phyloP scores from a whole-genome alignment of 192 early-diverging fungal species.

The Obelidium mucronatum region DNA sequence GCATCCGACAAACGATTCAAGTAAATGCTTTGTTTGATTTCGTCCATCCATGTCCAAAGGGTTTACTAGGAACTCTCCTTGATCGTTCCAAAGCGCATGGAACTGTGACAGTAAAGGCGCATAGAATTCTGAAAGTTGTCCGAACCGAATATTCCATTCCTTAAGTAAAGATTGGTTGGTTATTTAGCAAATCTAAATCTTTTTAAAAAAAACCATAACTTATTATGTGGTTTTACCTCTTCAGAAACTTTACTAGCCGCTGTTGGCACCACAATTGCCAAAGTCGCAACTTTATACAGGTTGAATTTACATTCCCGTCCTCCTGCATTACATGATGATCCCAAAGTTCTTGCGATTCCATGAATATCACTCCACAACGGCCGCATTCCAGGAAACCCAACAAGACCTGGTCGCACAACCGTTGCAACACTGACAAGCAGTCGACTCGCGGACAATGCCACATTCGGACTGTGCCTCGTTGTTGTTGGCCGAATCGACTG shows the following conservation, averaged over 20 bases:
- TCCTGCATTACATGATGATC: too few species aligned
- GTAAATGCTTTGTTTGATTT: neutral
- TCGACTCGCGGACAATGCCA: neutral
- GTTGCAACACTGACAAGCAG: conserved; percentile 20
- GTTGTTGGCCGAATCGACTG: neutral
- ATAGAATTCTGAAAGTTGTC: conserved; percentile 12
- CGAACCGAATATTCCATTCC: conserved; percentile 10
- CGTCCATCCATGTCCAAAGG: neutral
- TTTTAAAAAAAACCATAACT: neutral
- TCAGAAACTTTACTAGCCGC: neutral
- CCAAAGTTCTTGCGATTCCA: neutral
- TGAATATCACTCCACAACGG: conserved; percentile 21
- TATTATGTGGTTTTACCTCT: conserved; percentile 4
- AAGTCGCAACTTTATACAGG: conserved; percentile 29
- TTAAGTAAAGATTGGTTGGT: too few species aligned
- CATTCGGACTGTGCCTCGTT: neutral
- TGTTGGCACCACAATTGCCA: conserved; percentile 20
- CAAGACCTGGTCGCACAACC: conserved; percentile 26
- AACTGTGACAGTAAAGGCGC: neutral
- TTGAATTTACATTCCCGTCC: neutral
- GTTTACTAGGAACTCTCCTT: neutral
- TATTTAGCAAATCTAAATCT: too few species aligned
- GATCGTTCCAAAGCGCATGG: conserved; percentile 3
- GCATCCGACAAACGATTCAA: neutral
- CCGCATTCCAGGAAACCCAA: conserved; percentile 13